A percentile compares a stretch with the other conserved stretches of the same genome.
These are phyloP conservation scores for Clonostachys chloroleuca DNA, from an alignment of 2,329 filamentous ascomycete species.

Conservation along the genomic window DNA sequence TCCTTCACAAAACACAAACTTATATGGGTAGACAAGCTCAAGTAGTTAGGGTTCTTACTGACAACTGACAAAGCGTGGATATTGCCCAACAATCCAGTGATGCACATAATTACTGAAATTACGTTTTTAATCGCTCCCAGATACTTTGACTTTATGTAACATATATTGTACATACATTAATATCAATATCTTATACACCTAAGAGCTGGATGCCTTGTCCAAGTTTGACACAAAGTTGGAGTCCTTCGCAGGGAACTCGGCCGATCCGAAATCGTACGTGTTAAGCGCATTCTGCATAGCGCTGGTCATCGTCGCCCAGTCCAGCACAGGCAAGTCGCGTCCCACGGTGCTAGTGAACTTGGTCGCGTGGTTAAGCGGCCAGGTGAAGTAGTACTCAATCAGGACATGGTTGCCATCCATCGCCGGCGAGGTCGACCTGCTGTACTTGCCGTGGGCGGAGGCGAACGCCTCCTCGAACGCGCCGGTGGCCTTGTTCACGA, in stretches of 20 bases:
- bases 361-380: slow-evolving; percentile 25
- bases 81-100: too few relatives aligned
- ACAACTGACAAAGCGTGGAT: too few relatives aligned
- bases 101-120: too few relatives aligned
- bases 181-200: too few relatives aligned
- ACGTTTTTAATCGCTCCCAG: too few relatives aligned
- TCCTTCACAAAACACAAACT: too few relatives aligned
- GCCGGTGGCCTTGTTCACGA: slow-evolving; percentile 15
- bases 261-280: slow-evolving; percentile 30
- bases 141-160: too few relatives aligned
- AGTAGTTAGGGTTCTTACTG: too few relatives aligned
- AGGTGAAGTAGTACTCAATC: slow-evolving; percentile 23
- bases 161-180: too few relatives aligned
- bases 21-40: too few relatives aligned
- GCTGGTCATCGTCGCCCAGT: slow-evolving; percentile 32
- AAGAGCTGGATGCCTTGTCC: background rate
- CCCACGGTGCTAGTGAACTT: slow-evolving; percentile 25
- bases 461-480: slow-evolving; percentile 10
- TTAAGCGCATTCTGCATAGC: slow-evolving; percentile 25
- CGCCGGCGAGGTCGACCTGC: slow-evolving; percentile 10
- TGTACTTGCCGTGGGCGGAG: slow-evolving; percentile 18
- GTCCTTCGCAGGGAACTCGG: slow-evolving; percentile 33
- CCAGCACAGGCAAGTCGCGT: slow-evolving; percentile 30
- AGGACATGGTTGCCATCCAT: slow-evolving; percentile 12
- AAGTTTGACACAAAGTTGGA: slow-evolving; percentile 10